Conservation (phyloP, 257 asterid genomes). For the Primulina huaijiensis region DNA sequence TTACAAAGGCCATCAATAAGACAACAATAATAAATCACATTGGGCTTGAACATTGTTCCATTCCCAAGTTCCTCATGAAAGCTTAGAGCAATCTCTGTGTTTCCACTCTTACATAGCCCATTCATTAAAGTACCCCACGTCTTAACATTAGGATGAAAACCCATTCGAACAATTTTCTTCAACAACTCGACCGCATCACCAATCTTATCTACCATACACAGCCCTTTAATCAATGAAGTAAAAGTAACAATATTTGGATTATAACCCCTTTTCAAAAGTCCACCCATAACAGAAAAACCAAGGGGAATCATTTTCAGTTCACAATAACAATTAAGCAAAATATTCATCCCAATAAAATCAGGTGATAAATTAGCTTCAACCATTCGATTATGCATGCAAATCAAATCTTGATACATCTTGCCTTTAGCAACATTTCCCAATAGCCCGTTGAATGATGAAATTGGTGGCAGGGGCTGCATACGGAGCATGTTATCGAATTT, state of each 20-base stretch:
- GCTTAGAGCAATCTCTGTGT: constrained; percentile 29
- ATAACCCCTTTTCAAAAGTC: constrained; percentile 55
- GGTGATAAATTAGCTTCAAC: constrained; percentile 35
- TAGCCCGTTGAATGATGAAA: constrained; percentile 46
- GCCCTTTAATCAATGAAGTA: constrained; percentile 60
- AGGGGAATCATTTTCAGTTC: constrained; percentile 35
- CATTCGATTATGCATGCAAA: constrained; percentile 46
- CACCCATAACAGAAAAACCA: constrained; percentile 61
- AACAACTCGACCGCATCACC: constrained; percentile 50
- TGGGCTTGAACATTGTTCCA: constrained; percentile 41
- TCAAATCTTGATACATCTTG: constrained; percentile 36
- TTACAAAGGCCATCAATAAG: constrained; percentile 66
- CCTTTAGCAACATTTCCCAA: constrained; percentile 47
- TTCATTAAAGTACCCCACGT: constrained; percentile 64
- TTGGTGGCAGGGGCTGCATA: constrained; percentile 42
- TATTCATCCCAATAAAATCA: constrained; percentile 50
- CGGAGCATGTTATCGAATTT: constrained; percentile 48
- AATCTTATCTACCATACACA: constrained; percentile 45
- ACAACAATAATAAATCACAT: constrained; percentile 48
- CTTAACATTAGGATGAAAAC: constrained; percentile 39
- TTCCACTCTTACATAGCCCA: constrained; percentile 67
- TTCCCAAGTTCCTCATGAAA: constrained; percentile 41
- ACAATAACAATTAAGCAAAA: constrained; percentile 58
- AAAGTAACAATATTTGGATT: constrained; percentile 48
- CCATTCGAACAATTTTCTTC: constrained; percentile 44